Percentiles rank a stretch among this genome's conserved stretches.
These are phyloP conservation scores for Fusarium neocosmosporiellum DNA, from an alignment of 2,329 filamentous ascomycete genomes.

Conservation along the genomic window DNA sequence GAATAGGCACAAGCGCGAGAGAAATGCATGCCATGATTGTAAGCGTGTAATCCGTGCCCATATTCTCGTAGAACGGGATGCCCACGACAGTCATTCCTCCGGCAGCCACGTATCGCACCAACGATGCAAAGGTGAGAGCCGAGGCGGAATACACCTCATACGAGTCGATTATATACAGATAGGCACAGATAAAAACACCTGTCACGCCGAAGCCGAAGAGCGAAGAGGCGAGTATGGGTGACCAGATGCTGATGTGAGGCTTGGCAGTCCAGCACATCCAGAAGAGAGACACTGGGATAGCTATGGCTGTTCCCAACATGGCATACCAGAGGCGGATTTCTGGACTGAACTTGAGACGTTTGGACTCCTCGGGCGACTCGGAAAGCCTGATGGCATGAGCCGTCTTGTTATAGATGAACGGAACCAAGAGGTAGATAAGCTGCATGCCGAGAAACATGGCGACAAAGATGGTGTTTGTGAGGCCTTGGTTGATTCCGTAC, in stretches of 20 bases:
- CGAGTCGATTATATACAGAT: conserved; percentile 69
- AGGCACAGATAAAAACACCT: conserved; percentile 61
- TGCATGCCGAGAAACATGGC: conserved; percentile 55
- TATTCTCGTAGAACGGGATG: neutral
- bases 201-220: conserved; percentile 64
- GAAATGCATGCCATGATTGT: neutral
- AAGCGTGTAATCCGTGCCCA: neutral
- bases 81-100: neutral
- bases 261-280: conserved; percentile 69
- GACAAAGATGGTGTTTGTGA: conserved; percentile 55
- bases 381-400: conserved; percentile 46
- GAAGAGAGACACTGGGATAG: conserved; percentile 64
- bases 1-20: neutral
- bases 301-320: conserved; percentile 59
- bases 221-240: conserved; percentile 60
- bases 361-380: conserved; percentile 45
- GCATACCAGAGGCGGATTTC: conserved; percentile 65
- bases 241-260: conserved; percentile 58
- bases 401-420: conserved; percentile 46
- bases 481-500: conserved; percentile 53
- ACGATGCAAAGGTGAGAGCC: neutral
- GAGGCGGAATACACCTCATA: conserved; percentile 63
- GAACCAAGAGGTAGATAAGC: conserved; percentile 44
- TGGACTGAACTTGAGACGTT: conserved; percentile 55
- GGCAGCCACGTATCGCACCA: neutral